Conservation (phyloP, 2,329 filamentous ascomycete genomes). For the Paecilomyces niveus region DNA sequence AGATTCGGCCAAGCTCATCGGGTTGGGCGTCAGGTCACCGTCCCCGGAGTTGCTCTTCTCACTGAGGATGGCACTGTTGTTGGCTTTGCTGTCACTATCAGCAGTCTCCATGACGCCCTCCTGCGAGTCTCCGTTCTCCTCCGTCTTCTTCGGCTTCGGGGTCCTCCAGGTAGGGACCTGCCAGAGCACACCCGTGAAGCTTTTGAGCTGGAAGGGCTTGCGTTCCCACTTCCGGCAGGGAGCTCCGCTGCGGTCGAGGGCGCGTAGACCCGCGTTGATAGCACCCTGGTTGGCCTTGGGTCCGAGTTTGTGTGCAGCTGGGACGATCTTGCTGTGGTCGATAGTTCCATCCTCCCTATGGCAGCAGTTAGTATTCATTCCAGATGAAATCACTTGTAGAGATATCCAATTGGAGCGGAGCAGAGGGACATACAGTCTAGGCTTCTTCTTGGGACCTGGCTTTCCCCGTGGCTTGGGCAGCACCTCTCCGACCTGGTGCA, state of each 20-base stretch:
- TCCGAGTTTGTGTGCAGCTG: slow-evolving; percentile 69
- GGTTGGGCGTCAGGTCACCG: slow-evolving; percentile 38
- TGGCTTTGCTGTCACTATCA: slow-evolving; percentile 48
- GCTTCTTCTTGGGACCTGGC: slow-evolving; percentile 95
- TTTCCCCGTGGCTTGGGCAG: slow-evolving; percentile 69
- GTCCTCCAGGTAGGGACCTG: slow-evolving; percentile 76
- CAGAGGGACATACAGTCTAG: slow-evolving; percentile 66
- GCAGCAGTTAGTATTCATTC: slow-evolving; percentile 4
- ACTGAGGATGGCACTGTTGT: slow-evolving; percentile 52
- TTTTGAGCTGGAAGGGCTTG: slow-evolving; percentile 77
- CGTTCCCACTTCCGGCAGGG: slow-evolving; percentile 88
- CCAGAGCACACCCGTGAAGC: slow-evolving; percentile 84
- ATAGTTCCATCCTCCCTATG: slow-evolving; percentile 45
- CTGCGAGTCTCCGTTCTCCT: slow-evolving; percentile 49
- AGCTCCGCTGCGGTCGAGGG: slow-evolving; percentile 84
- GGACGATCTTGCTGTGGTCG: slow-evolving; percentile 32
- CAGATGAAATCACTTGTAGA: background rate
- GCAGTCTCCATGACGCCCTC: background rate
- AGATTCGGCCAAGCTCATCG: slow-evolving; percentile 44
- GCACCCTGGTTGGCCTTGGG: slow-evolving; percentile 95
- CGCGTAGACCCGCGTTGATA: slow-evolving; percentile 92
- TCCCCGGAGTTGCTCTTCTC: slow-evolving; percentile 54
- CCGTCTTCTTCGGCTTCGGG: slow-evolving; percentile 18
- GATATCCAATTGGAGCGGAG: background rate
- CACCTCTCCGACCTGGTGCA: slow-evolving; percentile 50